phyloP scores from a whole-genome alignment of 352 stramenopile species.

The Pythium guiyangense region DNA sequence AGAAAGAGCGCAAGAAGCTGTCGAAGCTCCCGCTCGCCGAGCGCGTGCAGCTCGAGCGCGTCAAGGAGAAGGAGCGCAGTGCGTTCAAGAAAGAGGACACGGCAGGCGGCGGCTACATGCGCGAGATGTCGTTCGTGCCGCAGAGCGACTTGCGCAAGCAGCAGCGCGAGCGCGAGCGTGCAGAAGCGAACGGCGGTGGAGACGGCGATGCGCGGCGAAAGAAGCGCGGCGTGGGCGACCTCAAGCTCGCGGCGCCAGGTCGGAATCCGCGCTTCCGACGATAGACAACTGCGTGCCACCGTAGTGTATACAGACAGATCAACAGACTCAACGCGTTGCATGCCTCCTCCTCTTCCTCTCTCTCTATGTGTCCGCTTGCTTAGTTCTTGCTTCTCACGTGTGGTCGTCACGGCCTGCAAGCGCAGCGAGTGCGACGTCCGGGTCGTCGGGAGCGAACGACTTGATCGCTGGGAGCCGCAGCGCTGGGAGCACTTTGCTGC shows the following conservation, averaged over 20 bases:
- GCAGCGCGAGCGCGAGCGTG: slow-evolving; percentile 34
- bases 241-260: slow-evolving; percentile 54
- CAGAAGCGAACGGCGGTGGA: slow-evolving; percentile 13
- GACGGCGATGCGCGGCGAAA: slow-evolving; percentile 46
- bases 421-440: neutral
- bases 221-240: slow-evolving; percentile 75
- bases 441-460: neutral
- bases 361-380: neutral
- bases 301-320: neutral
- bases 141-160: slow-evolving; percentile 57
- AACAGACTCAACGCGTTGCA: neutral
- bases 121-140: slow-evolving; percentile 78
- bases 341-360: neutral
- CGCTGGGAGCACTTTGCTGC: neutral
- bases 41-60: slow-evolving; percentile 64
- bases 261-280: slow-evolving; percentile 50
- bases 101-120: slow-evolving; percentile 66
- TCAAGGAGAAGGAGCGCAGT: slow-evolving; percentile 70
- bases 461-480: slow-evolving; percentile 1
- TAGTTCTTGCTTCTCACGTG: neutral
- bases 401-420: neutral
- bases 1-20: slow-evolving; percentile 78
- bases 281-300: too few relatives aligned
- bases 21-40: slow-evolving; percentile 77
- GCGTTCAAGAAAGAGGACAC: slow-evolving; percentile 84